Evolutionary conservation across 2,329 filamentous ascomycete genomes (phyloP), one percentile per base, ranked within the genome.

Genomic region (Shiraia sp.): DNA sequence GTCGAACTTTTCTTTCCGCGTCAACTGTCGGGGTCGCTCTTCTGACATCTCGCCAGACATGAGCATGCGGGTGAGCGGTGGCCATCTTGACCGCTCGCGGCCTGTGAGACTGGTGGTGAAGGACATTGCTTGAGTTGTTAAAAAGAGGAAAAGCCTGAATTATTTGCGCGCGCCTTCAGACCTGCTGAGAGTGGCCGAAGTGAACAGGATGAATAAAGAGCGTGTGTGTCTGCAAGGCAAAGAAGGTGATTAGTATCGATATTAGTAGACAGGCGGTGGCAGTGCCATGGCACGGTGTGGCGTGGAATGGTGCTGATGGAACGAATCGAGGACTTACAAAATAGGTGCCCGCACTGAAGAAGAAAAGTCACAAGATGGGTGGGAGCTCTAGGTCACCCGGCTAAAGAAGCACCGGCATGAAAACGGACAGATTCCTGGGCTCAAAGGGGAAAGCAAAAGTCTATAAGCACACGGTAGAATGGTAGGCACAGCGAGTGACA

Each of bases 31-130:
- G 54, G 86, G 83, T 60, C 76, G 80, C 65, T 90, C 85, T 59
- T 84, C 83, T 40, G 83, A 88, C 81, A 91, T 87, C 73, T 90
- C 86, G 35, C 88, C 87, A 41, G 88, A 90, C 66, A 91, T 79
- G 65, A 93, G 74, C 85, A 92, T 89, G 52, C 87, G 82, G 47
- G 87, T 89, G 40, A 93, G 78, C 12, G 88, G 87, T 48, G 88
- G 88, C 83, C 87, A 90, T 85, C 88, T 80, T 66, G 87, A 82
- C 63, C 88, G 78, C 73, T 92, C 88, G 47, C 65, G 64, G 41
- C 69, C 69, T 32, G 68, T 66, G 24, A 72, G 62, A 51, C 61
- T 68, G 37, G 40, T 53, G 48, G 55, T 56, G 47, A 57, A 65
- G 38, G 42, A 63, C 65, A 69, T 68, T 52, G 45, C 49, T 55